Evolutionary conservation across 768 basidiomycete genomes (phyloP), one percentile per base, ranked within the genome.

Genomic region (Tulasnella calospora): DNA sequence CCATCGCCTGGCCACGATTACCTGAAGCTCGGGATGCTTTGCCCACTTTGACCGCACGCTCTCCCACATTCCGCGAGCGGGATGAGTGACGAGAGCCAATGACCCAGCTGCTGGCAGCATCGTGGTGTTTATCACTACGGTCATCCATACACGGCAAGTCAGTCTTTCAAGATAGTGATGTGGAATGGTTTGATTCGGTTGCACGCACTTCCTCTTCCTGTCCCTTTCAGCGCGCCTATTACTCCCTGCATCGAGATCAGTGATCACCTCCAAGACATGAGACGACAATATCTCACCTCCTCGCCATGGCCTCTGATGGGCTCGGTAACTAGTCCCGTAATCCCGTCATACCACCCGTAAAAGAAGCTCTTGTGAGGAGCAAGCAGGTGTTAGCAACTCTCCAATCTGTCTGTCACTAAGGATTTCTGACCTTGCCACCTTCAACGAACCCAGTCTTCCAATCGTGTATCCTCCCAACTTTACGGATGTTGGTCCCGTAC

Each of bases 401-500:
- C 9, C 23, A 2, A 33, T 2, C 15, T 2, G 33, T 13, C 33
- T 67, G 61, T 0, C 1, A 17, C 30, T 1, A 15, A 23, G 6
- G 61, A 15, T 33, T 35, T 17, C 61, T 19, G 33, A 86, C 87
- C 85, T 88, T 88, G 21, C 86, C 88, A 15, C 85, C 88, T 80
- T 88, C 88, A 74, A 83, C 85, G 9, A 89, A 79, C 0, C 88
- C 88, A 79, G 84, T 85, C 13, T 80, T 81, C 73, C 88, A 86
- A 77, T 85, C 85, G 0, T 85, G 85, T n/a, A 89, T 86, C 78
- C 86, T 84, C 6, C 86, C 87, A 4, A 83, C 75, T 75, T 84
- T 79, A 9, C 88, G 84, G 9, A 87, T 84, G 73, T 85, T 81
- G 0, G 87, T 87, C 17, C 88, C 86, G 81, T 86, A 86, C 71